These are phyloP conservation scores for Sporothrix brasiliensis DNA, from an alignment of 2,329 filamentous ascomycete genomes.

Conservation along the genomic window DNA sequence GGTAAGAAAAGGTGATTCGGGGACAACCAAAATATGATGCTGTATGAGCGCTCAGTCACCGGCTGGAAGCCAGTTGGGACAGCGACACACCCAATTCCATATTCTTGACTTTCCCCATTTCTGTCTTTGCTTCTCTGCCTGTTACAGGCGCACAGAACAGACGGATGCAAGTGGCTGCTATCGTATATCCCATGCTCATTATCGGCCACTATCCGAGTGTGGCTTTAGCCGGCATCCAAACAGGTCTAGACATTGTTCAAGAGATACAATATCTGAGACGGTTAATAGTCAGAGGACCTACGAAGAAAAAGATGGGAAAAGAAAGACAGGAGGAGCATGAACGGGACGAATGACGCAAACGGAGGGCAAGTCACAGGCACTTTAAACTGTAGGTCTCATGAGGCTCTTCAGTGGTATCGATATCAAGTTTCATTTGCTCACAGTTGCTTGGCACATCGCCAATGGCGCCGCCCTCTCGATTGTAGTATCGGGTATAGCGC, in stretches of 20 bases:
- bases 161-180: background rate
- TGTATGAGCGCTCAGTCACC: background rate
- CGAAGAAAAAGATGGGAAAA: background rate
- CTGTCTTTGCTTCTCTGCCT: background rate
- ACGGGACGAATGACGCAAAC: background rate
- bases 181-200: background rate
- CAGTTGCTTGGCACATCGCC: too few relatives aligned
- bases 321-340: background rate
- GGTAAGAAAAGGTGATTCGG: background rate
- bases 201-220: background rate
- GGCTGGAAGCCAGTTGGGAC: background rate
- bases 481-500: background rate
- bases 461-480: too few relatives aligned
- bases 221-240: slow-evolving; percentile 15
- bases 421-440: too few relatives aligned
- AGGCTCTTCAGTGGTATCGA: background rate
- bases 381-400: background rate
- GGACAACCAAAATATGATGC: background rate
- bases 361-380: background rate
- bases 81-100: background rate
- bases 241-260: background rate
- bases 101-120: background rate
- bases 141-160: background rate
- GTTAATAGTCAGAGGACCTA: background rate
- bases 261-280: background rate